Base-by-base conservation (phyloP, 805 yeast genomes). In the Pichia scutulata region DNA sequence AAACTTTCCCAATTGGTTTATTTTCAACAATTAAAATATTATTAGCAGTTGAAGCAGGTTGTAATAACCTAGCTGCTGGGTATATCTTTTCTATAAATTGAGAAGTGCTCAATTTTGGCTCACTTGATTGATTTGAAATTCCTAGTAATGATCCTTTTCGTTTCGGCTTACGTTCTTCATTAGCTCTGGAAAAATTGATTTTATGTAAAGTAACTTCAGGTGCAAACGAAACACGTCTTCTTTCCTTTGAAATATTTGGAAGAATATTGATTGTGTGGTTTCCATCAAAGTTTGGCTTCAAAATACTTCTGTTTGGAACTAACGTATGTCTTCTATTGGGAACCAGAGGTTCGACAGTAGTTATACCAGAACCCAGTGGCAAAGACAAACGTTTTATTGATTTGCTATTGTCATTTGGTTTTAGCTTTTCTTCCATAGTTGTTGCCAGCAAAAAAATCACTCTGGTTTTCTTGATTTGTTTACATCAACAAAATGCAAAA, bases 191-290 rank as follows among this genome's bases (percentile, higher is more conserved):
- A 41, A 40, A 45, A 28, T 52, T 53, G 22, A 54, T 55, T 43
- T 80, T 77, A 58, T 82, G 86, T 40, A 82, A 70, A 3, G 85
- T 81, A 0, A 82, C 87, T 56, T 81, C 86, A 1, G 86, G 86
- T 0, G 90, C 90, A 70, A 86, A 86, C 5, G 89, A 81, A 6
- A 86, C 92, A 24, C 92, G 66, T 51, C 92, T 66, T 37, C 67
- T 65, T 36, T 64, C 55, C 9, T 26, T 39, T 23, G 51, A 3
- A 50, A 52, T 46, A 47, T 62, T 54, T 37, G 68, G 70, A 58
- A 71, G 61, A 7, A 70, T 57, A 1, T 73, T 71, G 14, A 70
- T 63, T 2, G 75, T 72, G 39, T 67, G 61, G 49, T 70, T 66
- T 25, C 56, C 59, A 26, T 62, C 63, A 4, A 57, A 49, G 13